Percentiles rank a stretch among this genome's conserved stretches.
Evolutionary conservation across 139 green algal species (phyloP).

Genomic region (Auxenochlorella pyrenoidosa): DNA sequence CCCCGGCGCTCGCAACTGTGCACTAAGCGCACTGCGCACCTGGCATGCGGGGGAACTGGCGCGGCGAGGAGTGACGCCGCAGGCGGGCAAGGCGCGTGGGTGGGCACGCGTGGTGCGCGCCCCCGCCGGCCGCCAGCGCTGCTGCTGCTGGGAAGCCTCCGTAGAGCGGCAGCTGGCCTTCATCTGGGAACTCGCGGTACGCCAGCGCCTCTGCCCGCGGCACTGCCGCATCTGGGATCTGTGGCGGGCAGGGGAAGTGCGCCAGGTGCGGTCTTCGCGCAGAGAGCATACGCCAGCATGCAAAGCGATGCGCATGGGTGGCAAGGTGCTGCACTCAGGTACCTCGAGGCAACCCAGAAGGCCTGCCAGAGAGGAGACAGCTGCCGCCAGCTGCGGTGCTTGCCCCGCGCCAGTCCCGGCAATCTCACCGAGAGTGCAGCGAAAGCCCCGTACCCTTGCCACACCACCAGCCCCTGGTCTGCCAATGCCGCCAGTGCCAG

Average conservation of each 20-base stretch:
- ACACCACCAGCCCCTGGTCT: slow-evolving; percentile 33
- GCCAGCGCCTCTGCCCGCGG: slow-evolving; percentile 32
- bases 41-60: slow-evolving; percentile 22
- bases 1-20: no score
- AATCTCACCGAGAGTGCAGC: slow-evolving; percentile 17
- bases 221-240: slow-evolving; percentile 31
- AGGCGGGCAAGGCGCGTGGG: neutral
- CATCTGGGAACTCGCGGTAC: slow-evolving; percentile 38
- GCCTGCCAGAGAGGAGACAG: no score
- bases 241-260: neutral
- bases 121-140: neutral
- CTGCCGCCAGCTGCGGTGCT: no score
- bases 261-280: neutral
- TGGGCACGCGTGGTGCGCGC: neutral
- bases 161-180: slow-evolving; percentile 18
- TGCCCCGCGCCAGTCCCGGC: no score
- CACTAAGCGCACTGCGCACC: neutral
- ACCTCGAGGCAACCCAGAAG: neutral
- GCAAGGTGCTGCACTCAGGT: no score
- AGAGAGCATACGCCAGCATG: no score
- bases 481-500: slow-evolving; percentile 25
- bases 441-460: slow-evolving; percentile 31
- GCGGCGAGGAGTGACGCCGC: slow-evolving; percentile 27
- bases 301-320: no score
- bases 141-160: neutral